These are phyloP conservation scores for Nymphaea thermarum DNA, from an alignment of 164 flowering plant species.

Conservation along the genomic window DNA sequence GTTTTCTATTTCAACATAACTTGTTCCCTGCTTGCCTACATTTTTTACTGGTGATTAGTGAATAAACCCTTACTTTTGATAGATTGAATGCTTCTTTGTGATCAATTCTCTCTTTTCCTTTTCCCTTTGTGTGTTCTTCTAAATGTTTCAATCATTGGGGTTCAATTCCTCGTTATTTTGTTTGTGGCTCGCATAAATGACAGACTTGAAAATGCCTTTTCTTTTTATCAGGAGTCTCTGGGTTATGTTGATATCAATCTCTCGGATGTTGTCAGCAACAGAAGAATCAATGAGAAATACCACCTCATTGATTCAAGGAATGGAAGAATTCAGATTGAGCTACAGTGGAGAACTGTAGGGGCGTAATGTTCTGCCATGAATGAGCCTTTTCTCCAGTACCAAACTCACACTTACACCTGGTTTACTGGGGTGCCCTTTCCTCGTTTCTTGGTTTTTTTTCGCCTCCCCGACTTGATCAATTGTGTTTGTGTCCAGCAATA, in stretches of 20 bases:
- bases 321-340: slow-evolving; percentile 71
- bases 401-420: background rate
- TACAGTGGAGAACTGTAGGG: slow-evolving; percentile 78
- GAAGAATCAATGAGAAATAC: slow-evolving; percentile 72
- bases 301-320: slow-evolving; percentile 91
- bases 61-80: no score
- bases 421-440: background rate
- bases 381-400: background rate
- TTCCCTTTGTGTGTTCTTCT: no score
- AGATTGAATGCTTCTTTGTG: no score
- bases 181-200: background rate
- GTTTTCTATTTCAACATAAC: background rate
- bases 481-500: background rate
- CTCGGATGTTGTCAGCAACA: slow-evolving; percentile 67
- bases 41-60: no score
- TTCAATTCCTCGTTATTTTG: no score
- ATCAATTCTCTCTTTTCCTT: no score
- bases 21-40: no score
- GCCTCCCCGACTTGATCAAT: background rate
- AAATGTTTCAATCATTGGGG: background rate
- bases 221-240: slow-evolving; percentile 44
- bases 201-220: background rate
- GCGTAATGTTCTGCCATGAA: background rate
- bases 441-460: background rate
- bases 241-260: slow-evolving; percentile 72